A percentile compares a stretch with the other conserved stretches of the same genome.
These are phyloP conservation scores for Cyclospora cayetanensis DNA, from an alignment of 169 alveolate genomes.

Conservation along the genomic window DNA sequence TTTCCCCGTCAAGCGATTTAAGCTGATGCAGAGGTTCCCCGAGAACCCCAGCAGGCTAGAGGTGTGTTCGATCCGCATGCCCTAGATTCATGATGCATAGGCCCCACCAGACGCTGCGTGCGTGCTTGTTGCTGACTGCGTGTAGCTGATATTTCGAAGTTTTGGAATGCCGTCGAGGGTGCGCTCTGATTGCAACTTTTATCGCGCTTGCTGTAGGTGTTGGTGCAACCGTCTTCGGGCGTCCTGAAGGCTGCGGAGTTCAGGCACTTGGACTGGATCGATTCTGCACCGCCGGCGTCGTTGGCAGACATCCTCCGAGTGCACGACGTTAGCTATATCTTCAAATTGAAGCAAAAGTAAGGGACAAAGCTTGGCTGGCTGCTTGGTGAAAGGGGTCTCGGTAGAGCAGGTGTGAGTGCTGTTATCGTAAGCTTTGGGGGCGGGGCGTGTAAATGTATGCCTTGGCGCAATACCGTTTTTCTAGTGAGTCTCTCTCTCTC, in stretches of 20 bases:
- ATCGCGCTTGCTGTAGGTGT: not conserved
- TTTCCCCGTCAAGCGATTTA: slow-evolving; percentile 84
- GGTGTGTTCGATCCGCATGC: too few species aligned
- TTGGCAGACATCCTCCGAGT: slow-evolving; percentile 95
- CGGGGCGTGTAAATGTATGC: slow-evolving; percentile 78
- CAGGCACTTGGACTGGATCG: slow-evolving; percentile 81
- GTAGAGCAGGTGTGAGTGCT: too few species aligned
- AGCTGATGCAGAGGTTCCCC: slow-evolving; percentile 85
- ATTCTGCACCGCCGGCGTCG: slow-evolving; percentile 85
- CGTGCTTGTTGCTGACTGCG: not conserved
- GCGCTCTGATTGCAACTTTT: not conserved
- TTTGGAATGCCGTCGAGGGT: not conserved
- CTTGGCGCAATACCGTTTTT: slow-evolving; percentile 81
- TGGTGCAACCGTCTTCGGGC: slow-evolving; percentile 86
- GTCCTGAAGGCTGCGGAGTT: slow-evolving; percentile 84
- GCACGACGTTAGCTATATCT: slow-evolving; percentile 94
- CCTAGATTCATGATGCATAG: too few species aligned
- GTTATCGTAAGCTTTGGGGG: slow-evolving; percentile 76
- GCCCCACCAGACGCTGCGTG: too few species aligned
- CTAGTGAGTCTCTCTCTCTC: not conserved
- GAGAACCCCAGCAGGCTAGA: slow-evolving; percentile 93
- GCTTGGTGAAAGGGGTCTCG: too few species aligned
- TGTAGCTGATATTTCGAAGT: not conserved
- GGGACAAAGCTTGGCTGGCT: slow-evolving; percentile 73
- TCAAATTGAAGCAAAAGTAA: slow-evolving; percentile 77